Base-by-base conservation (phyloP, 2,329 filamentous ascomycete genomes). In the Colletotrichum viniferum region DNA sequence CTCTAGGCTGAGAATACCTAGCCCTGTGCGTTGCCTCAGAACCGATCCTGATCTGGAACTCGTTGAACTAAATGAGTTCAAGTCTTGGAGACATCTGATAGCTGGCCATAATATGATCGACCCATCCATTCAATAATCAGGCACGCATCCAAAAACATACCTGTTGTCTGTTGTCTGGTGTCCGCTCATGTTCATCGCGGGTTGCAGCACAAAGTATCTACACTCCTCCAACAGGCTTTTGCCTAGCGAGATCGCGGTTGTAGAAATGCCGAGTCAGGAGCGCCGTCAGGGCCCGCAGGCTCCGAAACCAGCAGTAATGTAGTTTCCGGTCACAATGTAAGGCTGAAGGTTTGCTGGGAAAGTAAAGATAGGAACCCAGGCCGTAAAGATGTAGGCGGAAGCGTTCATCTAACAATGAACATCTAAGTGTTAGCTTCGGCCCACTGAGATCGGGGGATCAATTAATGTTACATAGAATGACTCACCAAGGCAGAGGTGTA, bases 331-430 rank as follows among this genome's bases (percentile, higher is more conserved):
- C 2, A 81, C 79, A 55, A 81, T 81, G 66, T 79, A 81, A 13
- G 80, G 80, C 76, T 81, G 80, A 6, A 77, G 70, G n/a, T 77
- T 76, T n/a, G 80, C 77, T 9, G 80, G 80, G 36, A 81, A 81
- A 14, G 80, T 81, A 43, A 81, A 81, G 38, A 81, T 81, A 6
- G 78, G 77, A 1, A 81, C 74, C 80, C 80, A 81, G 1, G 80
- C 80, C n/a, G 78, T 78, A 73, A 81, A 81, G 13, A 80, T 81
- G 65, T 79, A 81, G 16, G 80, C 78, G 18, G 80, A 81, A 0
- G 78, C 79, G 30, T 81, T 81, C 80, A 81, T 81, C 79, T 81
- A 18, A 48, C 9, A 48, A 48, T 1, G 0, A 12, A 48, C 38
- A 48, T n/a, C 18, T 18, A 48, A 2, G 38, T 12, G 18, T 48